Evolutionary conservation across 306 rosid genomes (phyloP).

Genomic region (Pterocarpus macrocarpus): DNA sequence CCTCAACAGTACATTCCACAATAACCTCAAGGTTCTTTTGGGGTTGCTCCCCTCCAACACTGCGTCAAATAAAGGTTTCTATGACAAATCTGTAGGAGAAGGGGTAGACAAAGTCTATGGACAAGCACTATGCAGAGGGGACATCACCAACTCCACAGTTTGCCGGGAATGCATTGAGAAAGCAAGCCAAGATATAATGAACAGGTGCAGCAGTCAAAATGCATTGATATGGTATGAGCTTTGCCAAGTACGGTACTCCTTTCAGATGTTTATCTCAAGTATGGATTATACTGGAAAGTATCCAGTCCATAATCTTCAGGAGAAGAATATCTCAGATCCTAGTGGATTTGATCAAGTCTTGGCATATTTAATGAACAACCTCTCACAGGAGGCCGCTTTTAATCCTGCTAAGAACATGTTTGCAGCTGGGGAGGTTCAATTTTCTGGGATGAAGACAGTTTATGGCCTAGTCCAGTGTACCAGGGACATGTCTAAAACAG

Average conservation of each 20-base stretch:
- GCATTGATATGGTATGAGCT: slow-evolving; percentile 72
- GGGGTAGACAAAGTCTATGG: slow-evolving; percentile 55
- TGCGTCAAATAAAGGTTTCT: slow-evolving; percentile 51
- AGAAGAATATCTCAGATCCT: slow-evolving; percentile 48
- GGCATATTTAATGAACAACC: slow-evolving; percentile 40
- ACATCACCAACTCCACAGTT: slow-evolving; percentile 51
- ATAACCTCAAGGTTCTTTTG: slow-evolving; percentile 59
- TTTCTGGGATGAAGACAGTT: slow-evolving; percentile 36
- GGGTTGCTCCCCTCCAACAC: slow-evolving; percentile 52
- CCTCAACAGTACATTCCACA: slow-evolving; percentile 43
- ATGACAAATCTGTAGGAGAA: slow-evolving; percentile 38
- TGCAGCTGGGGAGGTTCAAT: slow-evolving; percentile 52
- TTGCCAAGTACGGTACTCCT: slow-evolving; percentile 69
- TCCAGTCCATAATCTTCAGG: slow-evolving; percentile 34
- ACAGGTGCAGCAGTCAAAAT: slow-evolving; percentile 48
- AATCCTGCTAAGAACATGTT: slow-evolving; percentile 51
- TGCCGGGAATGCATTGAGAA: slow-evolving; percentile 59
- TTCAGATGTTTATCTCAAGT: slow-evolving; percentile 41
- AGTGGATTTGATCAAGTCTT: slow-evolving; percentile 25
- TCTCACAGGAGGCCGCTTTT: slow-evolving; percentile 51
- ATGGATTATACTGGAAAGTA: slow-evolving; percentile 56
- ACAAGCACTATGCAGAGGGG: slow-evolving; percentile 75
- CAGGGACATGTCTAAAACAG: slow-evolving; percentile 47
- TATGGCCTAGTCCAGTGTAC: slow-evolving; percentile 76
- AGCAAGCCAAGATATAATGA: slow-evolving; percentile 59